Evolutionary conservation across 176 grass and related monocot genomes (phyloP), one percentile per base, ranked within the genome.

Genomic region (Leersia perrieri): DNA sequence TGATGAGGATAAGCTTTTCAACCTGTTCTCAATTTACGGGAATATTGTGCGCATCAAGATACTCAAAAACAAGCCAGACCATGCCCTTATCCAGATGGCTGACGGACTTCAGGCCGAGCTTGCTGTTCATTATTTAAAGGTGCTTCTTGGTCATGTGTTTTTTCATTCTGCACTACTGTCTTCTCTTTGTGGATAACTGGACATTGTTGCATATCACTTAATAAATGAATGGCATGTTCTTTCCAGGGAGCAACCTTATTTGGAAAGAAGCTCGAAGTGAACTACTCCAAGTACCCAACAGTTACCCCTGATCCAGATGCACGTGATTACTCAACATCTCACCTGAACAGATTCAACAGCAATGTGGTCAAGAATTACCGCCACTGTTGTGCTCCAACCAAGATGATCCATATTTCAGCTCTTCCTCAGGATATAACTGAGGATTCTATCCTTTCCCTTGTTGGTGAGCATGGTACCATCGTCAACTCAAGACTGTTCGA

Each of bases 1-100:
- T 77, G 92, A 99, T 41, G 89, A 93, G 64, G 96, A 99, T 61
- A 99, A 99, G 73, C 89, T 99, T 33, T 99, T 99, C 84, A 95
- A 99, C 79, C 78, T 95, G 26, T 99, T 95, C 86, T 99, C 96
- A 25, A 88, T 99, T 69, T 99, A 99, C 88, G 97, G 97, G 72
- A 99, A 99, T 80, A 93, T 99, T 41, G 26, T 90, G 74, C 87
- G 97, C 70, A 95, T 99, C 72, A 99, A 99, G 70, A 68, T 99
- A 57, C 89, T 99, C 31, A 86, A 60, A 32, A 99, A 93, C 47
- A 95, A 99, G 72, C 97, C 97, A 36, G 97, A 95, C 71, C 97
- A 99, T 80, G 97, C 97, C n/a, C 90, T 99, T 47, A 63, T 96
- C 81, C 93, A 99, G 79, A 93, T 99, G 93, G 91, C 88, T 42